Evolutionary conservation across 768 basidiomycete genomes (phyloP).

Genomic region (Dioszegia hungarica): DNA sequence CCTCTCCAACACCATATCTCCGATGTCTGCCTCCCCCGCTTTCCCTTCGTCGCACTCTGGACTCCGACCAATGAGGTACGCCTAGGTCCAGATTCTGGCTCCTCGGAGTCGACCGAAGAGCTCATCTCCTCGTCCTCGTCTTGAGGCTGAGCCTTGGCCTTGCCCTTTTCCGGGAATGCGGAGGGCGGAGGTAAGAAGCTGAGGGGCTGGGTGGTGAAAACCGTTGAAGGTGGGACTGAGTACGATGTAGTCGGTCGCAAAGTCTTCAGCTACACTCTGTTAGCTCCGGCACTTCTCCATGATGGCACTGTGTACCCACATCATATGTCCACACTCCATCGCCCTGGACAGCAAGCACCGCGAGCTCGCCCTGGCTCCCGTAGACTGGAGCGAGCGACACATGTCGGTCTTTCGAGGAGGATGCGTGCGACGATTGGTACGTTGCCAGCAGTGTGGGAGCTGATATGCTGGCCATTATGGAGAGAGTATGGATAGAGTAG

Average conservation of each 20-base stretch:
- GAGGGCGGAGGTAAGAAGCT: conserved; percentile 19
- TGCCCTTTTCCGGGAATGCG: not conserved
- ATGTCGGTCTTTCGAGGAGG: conserved; percentile 33
- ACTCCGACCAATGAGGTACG: conserved; percentile 28
- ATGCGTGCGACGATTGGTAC: conserved; percentile 39
- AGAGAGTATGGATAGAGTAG: not conserved
- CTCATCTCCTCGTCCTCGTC: conserved; percentile 17
- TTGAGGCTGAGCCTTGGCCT: conserved; percentile 22
- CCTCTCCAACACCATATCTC: conserved; percentile 44
- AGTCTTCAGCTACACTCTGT: conserved; percentile 27
- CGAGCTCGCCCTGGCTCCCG: conserved; percentile 21
- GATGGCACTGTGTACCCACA: too few relatives aligned
- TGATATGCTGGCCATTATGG: conserved; percentile 27
- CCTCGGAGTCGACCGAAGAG: not conserved
- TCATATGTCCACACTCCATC: conserved; percentile 49
- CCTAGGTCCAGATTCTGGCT: not conserved
- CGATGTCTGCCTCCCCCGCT: conserved; percentile 13
- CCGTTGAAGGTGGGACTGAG: conserved; percentile 42
- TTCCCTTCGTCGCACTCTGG: conserved; percentile 19
- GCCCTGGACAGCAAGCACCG: conserved; percentile 46
- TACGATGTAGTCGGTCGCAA: conserved; percentile 43
- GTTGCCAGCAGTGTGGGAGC: conserved; percentile 40
- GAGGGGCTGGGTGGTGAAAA: conserved; percentile 37
- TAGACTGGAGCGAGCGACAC: conserved; percentile 33
- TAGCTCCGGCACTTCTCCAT: too few relatives aligned